Conservation (phyloP, 2,329 filamentous ascomycete genomes). For the Mariannaea elegans region DNA sequence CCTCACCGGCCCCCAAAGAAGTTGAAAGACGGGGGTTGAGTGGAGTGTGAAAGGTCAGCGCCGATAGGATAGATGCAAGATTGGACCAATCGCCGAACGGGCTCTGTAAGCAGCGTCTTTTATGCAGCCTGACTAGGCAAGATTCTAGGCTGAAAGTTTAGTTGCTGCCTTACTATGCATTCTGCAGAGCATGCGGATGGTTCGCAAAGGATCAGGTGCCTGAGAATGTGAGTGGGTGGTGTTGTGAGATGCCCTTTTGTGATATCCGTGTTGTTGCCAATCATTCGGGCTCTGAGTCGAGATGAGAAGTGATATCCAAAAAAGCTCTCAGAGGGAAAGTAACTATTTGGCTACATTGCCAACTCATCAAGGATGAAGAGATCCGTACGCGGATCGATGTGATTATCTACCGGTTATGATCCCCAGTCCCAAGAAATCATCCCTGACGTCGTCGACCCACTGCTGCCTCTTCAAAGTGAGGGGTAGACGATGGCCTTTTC, state of each 20-base stretch:
- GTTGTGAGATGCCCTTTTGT: background rate
- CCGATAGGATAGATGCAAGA: background rate
- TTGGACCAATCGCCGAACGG: conserved; percentile 26
- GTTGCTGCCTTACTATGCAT: conserved; percentile 27
- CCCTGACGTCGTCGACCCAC: background rate
- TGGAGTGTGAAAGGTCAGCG: conserved; percentile 29
- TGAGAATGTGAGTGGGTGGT: conserved; percentile 9
- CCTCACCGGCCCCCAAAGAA: conserved; percentile 2
- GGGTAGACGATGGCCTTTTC: conserved; percentile 2
- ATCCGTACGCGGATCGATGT: conserved; percentile 5
- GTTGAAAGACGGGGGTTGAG: background rate
- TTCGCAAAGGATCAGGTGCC: conserved; percentile 25
- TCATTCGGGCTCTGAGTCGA: background rate
- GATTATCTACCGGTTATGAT: background rate
- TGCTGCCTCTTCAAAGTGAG: conserved; percentile 2
- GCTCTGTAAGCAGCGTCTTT: conserved; percentile 23
- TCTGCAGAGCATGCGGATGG: conserved; percentile 15
- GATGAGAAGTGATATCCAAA: conserved; percentile 1
- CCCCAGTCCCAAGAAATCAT: background rate
- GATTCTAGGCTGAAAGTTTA: conserved; percentile 31
- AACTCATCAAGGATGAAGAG: conserved; percentile 5
- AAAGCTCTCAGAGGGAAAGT: background rate
- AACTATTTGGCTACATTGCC: conserved; percentile 5
- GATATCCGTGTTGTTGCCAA: conserved; percentile 1
- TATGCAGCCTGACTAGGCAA: conserved; percentile 32